Percentiles rank a stretch among this genome's conserved stretches.
These are phyloP conservation scores for Mortierella sp. DNA, from an alignment of 371 early-diverging fungal species.

Conservation along the genomic window DNA sequence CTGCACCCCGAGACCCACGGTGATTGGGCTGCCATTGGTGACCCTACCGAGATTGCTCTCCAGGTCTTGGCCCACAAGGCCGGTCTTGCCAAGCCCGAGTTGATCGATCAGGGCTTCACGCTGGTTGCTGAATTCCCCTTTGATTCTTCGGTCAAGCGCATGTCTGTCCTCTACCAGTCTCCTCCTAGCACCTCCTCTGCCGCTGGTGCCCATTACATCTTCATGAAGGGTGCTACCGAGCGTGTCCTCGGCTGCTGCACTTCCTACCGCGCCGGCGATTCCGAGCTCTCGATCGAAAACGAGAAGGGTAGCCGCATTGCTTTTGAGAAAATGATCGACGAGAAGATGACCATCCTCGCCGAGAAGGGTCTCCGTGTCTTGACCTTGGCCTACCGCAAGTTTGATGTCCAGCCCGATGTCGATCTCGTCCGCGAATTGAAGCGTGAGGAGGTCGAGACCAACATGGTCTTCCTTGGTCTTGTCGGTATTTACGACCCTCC, in stretches of 20 bases:
- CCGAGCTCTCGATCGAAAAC: constrained; percentile 47
- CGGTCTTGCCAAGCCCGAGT: constrained; percentile 68
- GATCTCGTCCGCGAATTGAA: constrained; percentile 65
- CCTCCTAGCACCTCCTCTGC: constrained; percentile 2
- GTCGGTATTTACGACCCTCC: constrained; percentile 97
- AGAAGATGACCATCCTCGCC: constrained; percentile 36
- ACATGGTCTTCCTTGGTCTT: constrained; percentile 90
- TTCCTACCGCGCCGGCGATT: constrained; percentile 65
- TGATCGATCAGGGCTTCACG: constrained; percentile 65
- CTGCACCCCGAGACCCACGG: constrained; percentile 62
- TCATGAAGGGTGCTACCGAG: constrained; percentile 84
- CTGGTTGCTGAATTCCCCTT: constrained; percentile 77
- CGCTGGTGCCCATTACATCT: constrained; percentile 41
- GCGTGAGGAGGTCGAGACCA: constrained; percentile 77
- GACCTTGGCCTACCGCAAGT: constrained; percentile 73
- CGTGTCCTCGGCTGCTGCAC: constrained; percentile 75
- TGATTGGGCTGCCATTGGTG: constrained; percentile 81
- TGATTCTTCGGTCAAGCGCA: constrained; percentile 85
- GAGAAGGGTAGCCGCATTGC: constrained; percentile 40
- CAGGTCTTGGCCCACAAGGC: constrained; percentile 80
- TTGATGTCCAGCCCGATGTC: constrained; percentile 55
- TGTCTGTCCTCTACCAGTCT: constrained; percentile 61
- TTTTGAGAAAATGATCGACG: constrained; percentile 60
- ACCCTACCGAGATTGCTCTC: constrained; percentile 83
- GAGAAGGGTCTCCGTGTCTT: constrained; percentile 67